Base-by-base conservation (phyloP, 495 filamentous ascomycete genomes). In the Jackrogersella minutella region DNA sequence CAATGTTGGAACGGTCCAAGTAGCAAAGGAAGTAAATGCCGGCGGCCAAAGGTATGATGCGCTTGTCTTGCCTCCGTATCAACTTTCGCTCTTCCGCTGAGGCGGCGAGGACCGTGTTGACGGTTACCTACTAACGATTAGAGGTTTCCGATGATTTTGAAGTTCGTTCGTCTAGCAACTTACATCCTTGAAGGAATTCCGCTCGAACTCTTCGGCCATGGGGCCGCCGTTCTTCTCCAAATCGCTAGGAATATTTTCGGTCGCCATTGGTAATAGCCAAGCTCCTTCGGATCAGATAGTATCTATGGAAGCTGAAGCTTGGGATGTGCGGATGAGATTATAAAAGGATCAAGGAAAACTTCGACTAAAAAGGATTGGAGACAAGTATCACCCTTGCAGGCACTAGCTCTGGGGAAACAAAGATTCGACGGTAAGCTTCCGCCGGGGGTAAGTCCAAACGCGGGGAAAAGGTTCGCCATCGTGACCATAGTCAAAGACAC, bases 1-100 rank as follows among this genome's bases (percentile, higher is more conserved):
- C 88, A 47, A 90, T 89, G 73, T 90, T 90, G 16, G 84, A 84
- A 5, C 88, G 84, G 75, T 90, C 88, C 26, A 90, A 74, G 71
- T 85, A 89, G 74, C 85, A 89, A 39, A 90, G 80, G 36, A 89
- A 80, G 71, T 88, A 89, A 50, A 88, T 88, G 11, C 70, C 74
- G 11, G 87, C 85, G 14, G 78, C 79, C 17, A 88, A 72, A 0
- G 87, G 87, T 13, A 90, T 66, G 61, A 90, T 88, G 53, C 80
- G 79, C 33, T 83, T 66, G 73, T 90, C 87, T 56, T 88, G 87
- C 65, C 85, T 88, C 73, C 83, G 79, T 39, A 89, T 55, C 3
- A 90, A 64, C 1, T 72, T 64, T 43, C 71, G 74, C 34, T 78
- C 74, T 14, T 37, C 31, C 1, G 50, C 37, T 9, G 66, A 55